phyloP scores from a whole-genome alignment of 2,329 filamentous ascomycete species.

The Cladosporium cucumerinum region DNA sequence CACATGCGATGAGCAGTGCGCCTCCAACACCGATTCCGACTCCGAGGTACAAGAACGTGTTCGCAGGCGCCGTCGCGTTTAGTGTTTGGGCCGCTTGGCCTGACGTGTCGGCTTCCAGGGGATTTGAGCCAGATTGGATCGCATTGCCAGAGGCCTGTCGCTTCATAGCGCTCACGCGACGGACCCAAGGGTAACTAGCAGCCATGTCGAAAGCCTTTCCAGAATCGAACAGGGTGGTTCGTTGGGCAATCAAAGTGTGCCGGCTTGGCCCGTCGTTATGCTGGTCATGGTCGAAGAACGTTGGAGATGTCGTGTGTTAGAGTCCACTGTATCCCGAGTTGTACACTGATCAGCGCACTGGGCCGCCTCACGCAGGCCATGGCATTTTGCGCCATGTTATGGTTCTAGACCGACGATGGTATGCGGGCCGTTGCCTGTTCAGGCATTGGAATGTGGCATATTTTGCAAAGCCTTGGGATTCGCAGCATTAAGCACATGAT shows the following conservation, averaged over 20 bases:
- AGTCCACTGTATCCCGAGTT: not conserved
- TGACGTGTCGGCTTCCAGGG: constrained; percentile 12
- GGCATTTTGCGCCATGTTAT: constrained; percentile 25
- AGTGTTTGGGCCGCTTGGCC: constrained; percentile 11
- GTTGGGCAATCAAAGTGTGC: not conserved
- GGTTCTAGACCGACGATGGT: constrained; percentile 27
- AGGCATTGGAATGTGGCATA: constrained; percentile 36
- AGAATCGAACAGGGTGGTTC: not conserved
- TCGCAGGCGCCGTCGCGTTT: constrained; percentile 5
- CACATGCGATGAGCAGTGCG: constrained; percentile 26
- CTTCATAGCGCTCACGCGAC: constrained; percentile 13
- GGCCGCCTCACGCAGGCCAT: not conserved
- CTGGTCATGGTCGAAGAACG: not conserved
- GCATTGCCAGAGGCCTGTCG: constrained; percentile 4
- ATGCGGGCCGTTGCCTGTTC: constrained; percentile 36
- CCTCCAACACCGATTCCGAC: constrained; percentile 31
- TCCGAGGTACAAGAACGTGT: constrained; percentile 23
- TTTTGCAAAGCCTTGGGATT: constrained; percentile 14
- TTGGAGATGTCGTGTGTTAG: not conserved
- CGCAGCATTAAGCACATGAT: not conserved
- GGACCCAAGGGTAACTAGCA: not conserved
- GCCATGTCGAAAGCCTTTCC: not conserved
- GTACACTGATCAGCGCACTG: not conserved
- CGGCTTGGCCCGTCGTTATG: not conserved
- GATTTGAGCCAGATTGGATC: constrained; percentile 10